Conservation (phyloP, 495 filamentous ascomycete genomes). For the Parathielavia appendiculata region DNA sequence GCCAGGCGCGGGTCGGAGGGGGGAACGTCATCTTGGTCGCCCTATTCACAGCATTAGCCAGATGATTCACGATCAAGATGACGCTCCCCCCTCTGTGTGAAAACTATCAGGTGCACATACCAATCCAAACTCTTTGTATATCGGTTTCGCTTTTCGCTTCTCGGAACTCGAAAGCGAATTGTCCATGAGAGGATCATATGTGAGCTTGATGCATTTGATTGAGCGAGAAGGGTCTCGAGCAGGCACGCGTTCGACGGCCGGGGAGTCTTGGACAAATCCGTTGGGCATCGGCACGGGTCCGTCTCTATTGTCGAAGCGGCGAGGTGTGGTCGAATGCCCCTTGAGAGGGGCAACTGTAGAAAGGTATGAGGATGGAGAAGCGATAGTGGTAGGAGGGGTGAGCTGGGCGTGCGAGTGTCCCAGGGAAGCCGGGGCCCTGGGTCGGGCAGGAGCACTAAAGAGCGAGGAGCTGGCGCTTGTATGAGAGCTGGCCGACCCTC, state of each 20-base stretch:
- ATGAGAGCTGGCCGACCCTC: conserved; percentile 63
- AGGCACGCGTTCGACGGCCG: conserved; percentile 50
- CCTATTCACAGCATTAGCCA: conserved; percentile 49
- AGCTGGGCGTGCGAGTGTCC: conserved; percentile 49
- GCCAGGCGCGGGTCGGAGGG: conserved; percentile 73
- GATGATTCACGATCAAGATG: conserved; percentile 47
- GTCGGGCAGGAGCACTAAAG: conserved; percentile 52
- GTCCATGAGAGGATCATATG: conserved; percentile 62
- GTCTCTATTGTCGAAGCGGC: conserved; percentile 28
- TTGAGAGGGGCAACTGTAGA: conserved; percentile 33
- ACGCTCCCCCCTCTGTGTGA: conserved; percentile 45
- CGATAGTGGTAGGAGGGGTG: conserved; percentile 71
- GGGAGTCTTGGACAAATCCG: conserved; percentile 39
- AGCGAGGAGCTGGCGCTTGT: conserved; percentile 60
- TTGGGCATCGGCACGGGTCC: conserved; percentile 19
- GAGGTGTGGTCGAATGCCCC: conserved; percentile 35
- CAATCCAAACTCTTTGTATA: conserved; percentile 66
- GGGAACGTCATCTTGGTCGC: conserved; percentile 59
- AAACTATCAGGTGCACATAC: conserved; percentile 50
- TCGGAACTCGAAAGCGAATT: conserved; percentile 54
- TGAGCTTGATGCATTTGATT: conserved; percentile 62
- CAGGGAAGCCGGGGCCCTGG: conserved; percentile 46
- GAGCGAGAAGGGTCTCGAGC: conserved; percentile 56
- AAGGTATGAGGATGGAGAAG: conserved; percentile 63
- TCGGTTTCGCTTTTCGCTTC: conserved; percentile 60